These are phyloP conservation scores for Berberis thunbergii DNA, from an alignment of 164 flowering plant genomes.

Conservation along the genomic window DNA sequence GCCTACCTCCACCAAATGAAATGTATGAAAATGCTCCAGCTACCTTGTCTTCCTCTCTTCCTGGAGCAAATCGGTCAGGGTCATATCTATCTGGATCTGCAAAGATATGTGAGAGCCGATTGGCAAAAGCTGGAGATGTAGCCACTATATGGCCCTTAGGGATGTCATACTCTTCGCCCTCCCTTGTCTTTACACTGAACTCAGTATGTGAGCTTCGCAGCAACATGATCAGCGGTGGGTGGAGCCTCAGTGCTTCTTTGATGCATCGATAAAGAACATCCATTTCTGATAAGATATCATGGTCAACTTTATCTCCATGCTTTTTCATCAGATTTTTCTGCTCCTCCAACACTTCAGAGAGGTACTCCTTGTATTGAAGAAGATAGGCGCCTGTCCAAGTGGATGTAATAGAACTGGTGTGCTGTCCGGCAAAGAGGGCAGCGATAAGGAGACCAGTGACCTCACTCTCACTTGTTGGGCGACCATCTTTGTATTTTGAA, in stretches of 20 bases:
- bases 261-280: conserved; percentile 73
- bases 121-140: conserved; percentile 93
- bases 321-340: conserved; percentile 56
- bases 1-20: conserved; percentile 92
- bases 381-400: conserved; percentile 97
- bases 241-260: conserved; percentile 92
- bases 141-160: conserved; percentile 97
- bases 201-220: conserved; percentile 77
- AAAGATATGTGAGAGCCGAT: conserved; percentile 71
- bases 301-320: conserved; percentile 72
- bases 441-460: conserved; percentile 97
- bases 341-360: conserved; percentile 63
- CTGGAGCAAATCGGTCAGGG: conserved; percentile 73
- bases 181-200: conserved; percentile 69
- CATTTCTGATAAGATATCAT: conserved; percentile 88
- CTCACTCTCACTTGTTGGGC: conserved; percentile 77
- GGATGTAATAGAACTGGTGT: conserved; percentile 93
- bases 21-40: conserved; percentile 92
- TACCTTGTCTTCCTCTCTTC: conserved; percentile 91
- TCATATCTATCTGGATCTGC: conserved; percentile 73
- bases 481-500: conserved; percentile 89
- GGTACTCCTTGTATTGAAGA: conserved; percentile 43
- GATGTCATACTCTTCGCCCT: conserved; percentile 78
- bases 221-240: conserved; percentile 89
- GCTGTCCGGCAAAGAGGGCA: conserved; percentile 96